Base-by-base conservation (phyloP, 306 rosid genomes). In the Vigna unguiculata region DNA sequence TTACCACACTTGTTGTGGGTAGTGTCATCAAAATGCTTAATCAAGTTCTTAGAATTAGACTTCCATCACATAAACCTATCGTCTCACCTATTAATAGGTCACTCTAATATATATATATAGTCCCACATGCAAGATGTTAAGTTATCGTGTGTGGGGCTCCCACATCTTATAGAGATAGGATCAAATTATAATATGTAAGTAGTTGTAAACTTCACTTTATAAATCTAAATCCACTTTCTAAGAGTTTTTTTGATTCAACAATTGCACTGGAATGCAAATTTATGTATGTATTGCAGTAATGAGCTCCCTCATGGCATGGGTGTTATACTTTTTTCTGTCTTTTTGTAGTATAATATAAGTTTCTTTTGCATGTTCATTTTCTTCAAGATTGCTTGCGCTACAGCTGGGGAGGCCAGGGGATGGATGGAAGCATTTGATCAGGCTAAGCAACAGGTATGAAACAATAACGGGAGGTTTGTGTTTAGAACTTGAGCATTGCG, bases 361-460 rank as follows among this genome's bases (percentile, higher is more conserved):
- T 69, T 54, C 64, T 71, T 69, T 78, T 60, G 65, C 75, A 51
- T 68, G 75, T 59, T 1, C 34, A 41, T 74, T 65, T 60, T 77
- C 78, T 58, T 78, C 73, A 79, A 94, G 98, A 92, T 94, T 90
- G 98, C 97, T 80, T 92, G 96, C 30, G 83, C 91, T 74, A 83
- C 91, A 19, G 95, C 96, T 71, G 98, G 88, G 69, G 97, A 92
- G 28, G 88, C 89, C 32, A 91, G 74, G 55, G 87, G 89, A 63
- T 94, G 98, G 98, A 86, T 90, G 54, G 98, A 94, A 80, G 98
- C 98, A 72, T 90, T 94, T 85, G 98, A 91, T 68, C 97, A 94
- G 53, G 97, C 98, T 82, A 92, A 94, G 85, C 97, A 94, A 75
- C 94, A 92, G 97, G 98, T 94, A 90, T 22, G 46, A 63, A 60